Conservation (phyloP, 768 basidiomycete species). For the Solioccasus polychromus region DNA sequence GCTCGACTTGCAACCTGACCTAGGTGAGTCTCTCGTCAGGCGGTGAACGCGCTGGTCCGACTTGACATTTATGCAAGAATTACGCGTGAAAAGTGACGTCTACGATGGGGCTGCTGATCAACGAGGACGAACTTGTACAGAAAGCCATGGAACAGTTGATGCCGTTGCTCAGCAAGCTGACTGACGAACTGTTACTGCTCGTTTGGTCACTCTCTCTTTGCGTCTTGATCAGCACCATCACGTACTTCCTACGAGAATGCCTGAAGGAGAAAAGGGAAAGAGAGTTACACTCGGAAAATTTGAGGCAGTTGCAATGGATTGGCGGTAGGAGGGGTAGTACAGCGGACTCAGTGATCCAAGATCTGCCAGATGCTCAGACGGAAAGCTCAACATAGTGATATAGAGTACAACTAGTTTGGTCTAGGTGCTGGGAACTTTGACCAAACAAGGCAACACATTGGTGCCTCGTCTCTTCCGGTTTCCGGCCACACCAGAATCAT, state of each 20-base stretch:
- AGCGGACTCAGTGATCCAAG: too few species aligned
- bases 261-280: conserved; percentile 21
- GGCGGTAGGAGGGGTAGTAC: not conserved
- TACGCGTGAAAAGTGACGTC: not conserved
- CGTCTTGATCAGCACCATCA: conserved; percentile 15
- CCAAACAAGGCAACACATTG: conserved; percentile 13
- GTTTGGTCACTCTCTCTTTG: too few species aligned
- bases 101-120: conserved; percentile 18
- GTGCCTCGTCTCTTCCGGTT: not conserved
- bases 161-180: conserved; percentile 10
- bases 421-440: too few species aligned
- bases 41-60: not conserved
- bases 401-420: too few species aligned
- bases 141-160: conserved; percentile 6
- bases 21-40: not conserved
- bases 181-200: not conserved
- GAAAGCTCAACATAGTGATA: too few species aligned
- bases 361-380: too few species aligned
- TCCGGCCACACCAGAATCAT: not conserved
- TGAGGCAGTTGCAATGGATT: conserved; percentile 5
- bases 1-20: not conserved
- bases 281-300: conserved; percentile 14
- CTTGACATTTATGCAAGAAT: not conserved
- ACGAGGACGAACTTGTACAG: conserved; percentile 16
- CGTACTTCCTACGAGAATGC: conserved; percentile 13